phyloP scores from a whole-genome alignment of 2,329 filamentous ascomycete species.

The Penicillium sp. region DNA sequence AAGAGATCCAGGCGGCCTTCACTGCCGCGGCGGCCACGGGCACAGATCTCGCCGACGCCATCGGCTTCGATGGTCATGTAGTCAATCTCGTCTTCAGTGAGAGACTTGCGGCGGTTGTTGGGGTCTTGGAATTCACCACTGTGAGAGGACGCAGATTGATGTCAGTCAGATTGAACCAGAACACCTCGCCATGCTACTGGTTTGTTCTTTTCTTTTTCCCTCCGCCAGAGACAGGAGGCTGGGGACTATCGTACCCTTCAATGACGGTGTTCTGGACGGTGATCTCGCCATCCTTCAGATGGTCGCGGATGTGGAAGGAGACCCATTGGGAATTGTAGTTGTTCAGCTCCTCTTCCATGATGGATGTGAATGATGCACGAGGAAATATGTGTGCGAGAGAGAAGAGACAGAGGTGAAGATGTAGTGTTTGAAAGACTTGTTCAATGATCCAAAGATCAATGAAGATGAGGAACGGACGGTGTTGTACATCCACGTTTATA shows the following conservation, averaged over 20 bases:
- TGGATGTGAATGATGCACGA: not conserved
- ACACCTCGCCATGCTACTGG: too few relatives aligned
- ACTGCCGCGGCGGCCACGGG: conserved; percentile 27
- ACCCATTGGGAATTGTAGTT: conserved; percentile 27
- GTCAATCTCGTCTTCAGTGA: conserved; percentile 28
- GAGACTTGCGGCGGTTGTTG: conserved; percentile 16
- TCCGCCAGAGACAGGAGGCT: not conserved
- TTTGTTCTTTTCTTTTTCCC: too few relatives aligned
- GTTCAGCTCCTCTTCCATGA: conserved; percentile 8
- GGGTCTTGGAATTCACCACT: conserved; percentile 27
- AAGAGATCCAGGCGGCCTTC: conserved; percentile 30
- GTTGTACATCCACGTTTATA: conserved; percentile 1
- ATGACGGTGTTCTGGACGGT: conserved; percentile 25
- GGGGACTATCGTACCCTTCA: conserved; percentile 18
- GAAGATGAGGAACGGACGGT: not conserved
- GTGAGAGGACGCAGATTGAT: not conserved
- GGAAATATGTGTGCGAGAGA: not conserved
- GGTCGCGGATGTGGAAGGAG: conserved; percentile 26
- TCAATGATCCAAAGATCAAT: too few relatives aligned
- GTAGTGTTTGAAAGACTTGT: too few relatives aligned
- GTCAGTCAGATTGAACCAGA: conserved; percentile 2
- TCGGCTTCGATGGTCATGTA: conserved; percentile 23
- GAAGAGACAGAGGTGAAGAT: not conserved
- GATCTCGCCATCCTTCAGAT: conserved; percentile 21
- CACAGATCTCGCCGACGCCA: conserved; percentile 28